Evolutionary conservation across 2,329 filamentous ascomycete species (phyloP).

Genomic region (Aquanectria penicillioides): DNA sequence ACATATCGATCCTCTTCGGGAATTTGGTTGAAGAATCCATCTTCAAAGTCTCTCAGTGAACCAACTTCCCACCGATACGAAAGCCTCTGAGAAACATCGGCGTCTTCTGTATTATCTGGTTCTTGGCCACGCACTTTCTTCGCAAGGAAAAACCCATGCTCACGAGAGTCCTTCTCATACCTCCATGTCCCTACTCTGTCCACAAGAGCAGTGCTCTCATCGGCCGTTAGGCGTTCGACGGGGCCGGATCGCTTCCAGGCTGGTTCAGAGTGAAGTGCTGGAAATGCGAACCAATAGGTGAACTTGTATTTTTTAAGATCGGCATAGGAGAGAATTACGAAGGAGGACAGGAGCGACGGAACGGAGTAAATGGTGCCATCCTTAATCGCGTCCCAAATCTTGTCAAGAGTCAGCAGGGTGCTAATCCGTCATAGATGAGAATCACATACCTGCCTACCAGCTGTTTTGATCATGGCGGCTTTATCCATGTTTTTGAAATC

Average conservation of each 20-base stretch:
- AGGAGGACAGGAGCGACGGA: slow-evolving; percentile 89
- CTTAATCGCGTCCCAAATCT: slow-evolving; percentile 98
- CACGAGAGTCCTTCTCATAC: slow-evolving; percentile 81
- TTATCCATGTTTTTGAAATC: slow-evolving; percentile 91
- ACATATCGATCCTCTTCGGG: slow-evolving; percentile 81
- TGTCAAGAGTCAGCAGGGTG: slow-evolving; percentile 31
- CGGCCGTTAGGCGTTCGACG: slow-evolving; percentile 65
- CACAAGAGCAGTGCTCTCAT: slow-evolving; percentile 82
- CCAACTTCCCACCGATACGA: slow-evolving; percentile 82
- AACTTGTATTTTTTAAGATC: slow-evolving; percentile 98
- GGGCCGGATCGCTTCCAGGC: slow-evolving; percentile 75
- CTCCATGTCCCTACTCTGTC: slow-evolving; percentile 89
- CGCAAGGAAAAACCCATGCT: slow-evolving; percentile 96
- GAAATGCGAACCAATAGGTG: slow-evolving; percentile 98
- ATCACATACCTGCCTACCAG: slow-evolving; percentile 75
- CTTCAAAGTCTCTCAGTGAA: slow-evolving; percentile 81
- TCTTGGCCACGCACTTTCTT: slow-evolving; percentile 70
- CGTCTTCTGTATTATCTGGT: slow-evolving; percentile 58
- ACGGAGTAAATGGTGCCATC: slow-evolving; percentile 97
- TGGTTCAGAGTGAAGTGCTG: slow-evolving; percentile 89
- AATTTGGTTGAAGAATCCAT: slow-evolving; percentile 83
- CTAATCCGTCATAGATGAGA: not conserved
- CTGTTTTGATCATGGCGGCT: slow-evolving; percentile 77
- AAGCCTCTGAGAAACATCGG: slow-evolving; percentile 59
- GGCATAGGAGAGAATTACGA: slow-evolving; percentile 89